A percentile compares a stretch with the other conserved stretches of the same genome.
Evolutionary conservation across 2,329 filamentous ascomycete genomes (phyloP).

Genomic region (Penicillium sp.): DNA sequence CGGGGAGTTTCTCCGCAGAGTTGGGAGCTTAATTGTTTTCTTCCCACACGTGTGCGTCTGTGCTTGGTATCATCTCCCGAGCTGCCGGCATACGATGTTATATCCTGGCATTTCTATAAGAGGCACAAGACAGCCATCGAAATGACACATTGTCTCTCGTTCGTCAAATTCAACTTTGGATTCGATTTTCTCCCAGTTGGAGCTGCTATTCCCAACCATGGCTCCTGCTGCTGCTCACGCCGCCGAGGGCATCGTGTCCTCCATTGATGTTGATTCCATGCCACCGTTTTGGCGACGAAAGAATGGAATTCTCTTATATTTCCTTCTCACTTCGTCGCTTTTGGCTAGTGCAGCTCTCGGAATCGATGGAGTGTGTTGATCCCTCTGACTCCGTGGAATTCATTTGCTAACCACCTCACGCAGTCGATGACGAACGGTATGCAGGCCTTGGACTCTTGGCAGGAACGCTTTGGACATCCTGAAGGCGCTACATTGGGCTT

Average conservation of each 20-base stretch:
- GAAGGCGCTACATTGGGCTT: slow-evolving; percentile 25
- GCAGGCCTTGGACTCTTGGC: slow-evolving; percentile 47
- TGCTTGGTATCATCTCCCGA: not conserved
- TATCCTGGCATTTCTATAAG: slow-evolving; percentile 6
- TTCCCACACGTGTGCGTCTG: not conserved
- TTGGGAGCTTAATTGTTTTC: not conserved
- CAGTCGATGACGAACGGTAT: slow-evolving; percentile 52
- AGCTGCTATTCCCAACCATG: slow-evolving; percentile 6
- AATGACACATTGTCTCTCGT: not conserved
- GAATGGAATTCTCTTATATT: slow-evolving; percentile 48
- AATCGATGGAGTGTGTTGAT: slow-evolving; percentile 43
- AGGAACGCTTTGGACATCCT: slow-evolving; percentile 34
- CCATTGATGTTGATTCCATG: slow-evolving; percentile 22
- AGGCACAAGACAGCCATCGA: slow-evolving; percentile 2
- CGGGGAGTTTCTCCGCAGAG: slow-evolving; percentile 7
- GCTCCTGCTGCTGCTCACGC: slow-evolving; percentile 27
- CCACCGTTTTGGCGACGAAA: slow-evolving; percentile 30
- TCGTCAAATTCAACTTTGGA: not conserved
- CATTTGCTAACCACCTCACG: slow-evolving; percentile 20
- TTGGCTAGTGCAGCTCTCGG: slow-evolving; percentile 46
- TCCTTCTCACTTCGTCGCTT: slow-evolving; percentile 47
- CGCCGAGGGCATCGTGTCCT: slow-evolving; percentile 21
- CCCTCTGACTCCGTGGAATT: not conserved
- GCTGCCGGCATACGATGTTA: not conserved
- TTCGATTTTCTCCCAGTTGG: not conserved